Base-by-base conservation (phyloP, 139 green algal species). In the Eudorina sp. region DNA sequence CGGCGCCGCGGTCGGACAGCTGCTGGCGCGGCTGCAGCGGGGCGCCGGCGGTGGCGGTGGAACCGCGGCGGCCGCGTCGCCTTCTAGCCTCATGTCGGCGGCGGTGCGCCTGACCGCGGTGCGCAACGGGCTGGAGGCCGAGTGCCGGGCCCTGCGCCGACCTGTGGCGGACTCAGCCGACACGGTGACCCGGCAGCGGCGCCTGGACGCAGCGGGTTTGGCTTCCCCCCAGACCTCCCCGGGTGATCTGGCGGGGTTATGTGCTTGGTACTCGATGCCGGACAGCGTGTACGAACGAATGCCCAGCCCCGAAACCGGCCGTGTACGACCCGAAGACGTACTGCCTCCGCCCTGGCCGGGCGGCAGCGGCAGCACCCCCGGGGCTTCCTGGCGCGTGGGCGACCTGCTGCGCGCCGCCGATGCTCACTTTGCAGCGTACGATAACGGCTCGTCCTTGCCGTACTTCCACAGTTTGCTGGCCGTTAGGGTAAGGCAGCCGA, bases 281-380 rank as follows among this genome's bases (percentile, higher is more conserved):
- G 79, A 85, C 38, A 70, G 46, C n/a, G 40, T 62, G n/a, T 85
- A 85, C 40, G 79, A 85, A 27, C 21, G 4, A 40, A 36, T 85
- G 40, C 58, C 79, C 2, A 46, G 21, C 25, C 5, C 51, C 1
- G 41, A 74, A 6, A 75, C 79, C 9, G 79, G 79, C 1, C 27
- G 18, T 31, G 79, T 85, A 5, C 16, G 2, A 34, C 25, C 19
- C 48, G 60, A 58, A 4, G 38, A 3, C 69, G 31, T 14, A 27
- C 36, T 76, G 68, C 40, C 29, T 19, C 41, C 16, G 73, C 46
- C 41, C 13, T 6, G 29, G 18, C 4, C 14, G 34, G n/a, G n/a
- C n/a, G n/a, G n/a, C n/a, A n/a, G n/a, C n/a, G n/a, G n/a, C n/a
- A n/a, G n/a, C n/a, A 1, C 36, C 53, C 11, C 77, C 53, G 8